Evolutionary conservation across 345 rosid species (phyloP), one percentile per base, ranked within the genome.

Genomic region (Clarkia xantiana): DNA sequence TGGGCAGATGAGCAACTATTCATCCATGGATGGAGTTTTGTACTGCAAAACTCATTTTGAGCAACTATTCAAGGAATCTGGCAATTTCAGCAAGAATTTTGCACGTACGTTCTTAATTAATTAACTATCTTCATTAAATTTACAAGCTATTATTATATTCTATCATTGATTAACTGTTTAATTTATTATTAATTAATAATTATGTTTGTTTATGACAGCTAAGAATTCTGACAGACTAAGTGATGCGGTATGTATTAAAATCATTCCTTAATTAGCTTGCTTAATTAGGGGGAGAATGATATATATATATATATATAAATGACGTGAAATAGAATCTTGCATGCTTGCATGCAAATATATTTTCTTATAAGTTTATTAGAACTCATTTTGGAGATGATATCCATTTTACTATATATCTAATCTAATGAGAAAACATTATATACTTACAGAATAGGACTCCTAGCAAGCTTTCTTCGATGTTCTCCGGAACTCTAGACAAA

Each of bases 21-120:
- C 94, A 42, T 87, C 95, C 58, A 93, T 93, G 96, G 99, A 93
- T 54, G 99, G 96, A 44, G 83, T 93, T 62, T 76, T 93, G 53
- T 93, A 80, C 61, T 93, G 99, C 82, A 93, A 76, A 81, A 46
- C 94, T 66, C 99, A 93, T 64, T 93, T 87, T 46, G 96, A 93
- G 73, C 99, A 87, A 58, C 88, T 93, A 42, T 93, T 82, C 77
- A 93, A 87, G 76, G 99, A 93, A 75, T 84, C 96, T 60, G 99
- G 96, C 59, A 80, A 87, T 79, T 93, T 82, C 71, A 87, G 86
- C 76, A 93, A 87, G 80, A 93, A 87, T 52, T 93, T 93, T 40
- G 55, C 80, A 45, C 77, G 98, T 80, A 38, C 50, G 11, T 3
- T 4, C 40, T 3, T 18, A 15, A 19, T 39, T 18, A 47, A 10